phyloP scores from a whole-genome alignment of 768 basidiomycete species.

The Hygrocybe coccinea region DNA sequence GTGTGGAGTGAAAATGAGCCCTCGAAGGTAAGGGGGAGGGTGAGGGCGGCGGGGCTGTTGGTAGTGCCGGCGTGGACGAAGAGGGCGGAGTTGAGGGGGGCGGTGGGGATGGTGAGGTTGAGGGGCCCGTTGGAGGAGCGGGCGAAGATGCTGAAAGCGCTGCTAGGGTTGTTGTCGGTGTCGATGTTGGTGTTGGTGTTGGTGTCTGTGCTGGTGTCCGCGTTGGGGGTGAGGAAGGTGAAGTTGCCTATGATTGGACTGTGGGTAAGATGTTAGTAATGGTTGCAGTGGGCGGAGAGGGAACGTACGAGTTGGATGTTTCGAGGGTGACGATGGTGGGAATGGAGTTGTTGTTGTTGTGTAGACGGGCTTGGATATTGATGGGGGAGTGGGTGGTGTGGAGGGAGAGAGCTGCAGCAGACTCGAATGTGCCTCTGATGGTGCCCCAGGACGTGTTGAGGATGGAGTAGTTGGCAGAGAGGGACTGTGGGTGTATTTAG shows the following conservation, averaged over 20 bases:
- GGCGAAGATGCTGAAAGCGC: constrained; percentile 29
- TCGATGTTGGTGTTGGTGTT: no score
- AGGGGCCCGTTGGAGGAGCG: constrained; percentile 33
- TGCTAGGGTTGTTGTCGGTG: constrained; percentile 12
- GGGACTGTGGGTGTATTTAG: constrained; percentile 20
- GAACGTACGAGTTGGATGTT: constrained; percentile 40
- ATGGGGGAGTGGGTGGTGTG: constrained; percentile 42
- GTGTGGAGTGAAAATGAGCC: constrained; percentile 27
- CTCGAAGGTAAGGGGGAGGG: constrained; percentile 35
- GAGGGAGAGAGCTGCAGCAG: constrained; percentile 26
- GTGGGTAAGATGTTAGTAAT: background rate
- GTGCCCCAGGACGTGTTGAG: constrained; percentile 39
- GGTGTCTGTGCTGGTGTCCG: background rate
- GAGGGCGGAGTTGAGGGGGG: constrained; percentile 34
- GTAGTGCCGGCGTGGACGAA: constrained; percentile 25
- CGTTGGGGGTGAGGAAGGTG: constrained; percentile 12
- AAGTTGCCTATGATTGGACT: constrained; percentile 10
- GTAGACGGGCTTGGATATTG: constrained; percentile 35
- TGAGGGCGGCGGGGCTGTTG: constrained; percentile 33
- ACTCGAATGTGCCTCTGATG: constrained; percentile 45
- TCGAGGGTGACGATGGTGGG: constrained; percentile 23
- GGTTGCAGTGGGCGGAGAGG: background rate
- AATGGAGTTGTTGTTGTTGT: constrained; percentile 24
- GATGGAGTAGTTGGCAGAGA: constrained; percentile 25
- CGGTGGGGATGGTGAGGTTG: constrained; percentile 25